Evolutionary conservation across 495 filamentous ascomycete species (phyloP).

Genomic region (Aspergillus nanangensis): DNA sequence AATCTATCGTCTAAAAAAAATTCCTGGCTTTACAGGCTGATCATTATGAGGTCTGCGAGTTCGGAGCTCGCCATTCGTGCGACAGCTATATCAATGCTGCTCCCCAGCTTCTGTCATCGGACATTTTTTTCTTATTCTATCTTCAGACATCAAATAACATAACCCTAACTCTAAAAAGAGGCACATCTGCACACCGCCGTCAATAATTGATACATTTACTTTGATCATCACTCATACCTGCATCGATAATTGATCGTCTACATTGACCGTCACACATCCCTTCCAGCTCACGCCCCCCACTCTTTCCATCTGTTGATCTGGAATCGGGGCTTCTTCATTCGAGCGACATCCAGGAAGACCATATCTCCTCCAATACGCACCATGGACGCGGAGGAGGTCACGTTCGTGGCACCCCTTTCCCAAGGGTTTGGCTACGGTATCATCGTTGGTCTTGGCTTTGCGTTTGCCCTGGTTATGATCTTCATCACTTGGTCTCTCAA

Average conservation of each 20-base stretch:
- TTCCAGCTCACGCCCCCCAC: too few species aligned
- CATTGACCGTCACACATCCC: too few species aligned
- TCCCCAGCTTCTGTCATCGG: background rate
- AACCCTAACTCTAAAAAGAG: too few species aligned
- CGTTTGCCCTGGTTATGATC: slow-evolving; percentile 79
- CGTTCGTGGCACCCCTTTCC: slow-evolving; percentile 53
- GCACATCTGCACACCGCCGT: too few species aligned
- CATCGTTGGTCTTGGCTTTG: slow-evolving; percentile 69
- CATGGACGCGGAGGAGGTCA: slow-evolving; percentile 13
- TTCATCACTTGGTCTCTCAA: slow-evolving; percentile 76
- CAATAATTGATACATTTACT: too few species aligned
- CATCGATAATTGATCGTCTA: too few species aligned
- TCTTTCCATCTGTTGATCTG: too few species aligned
- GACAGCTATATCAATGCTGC: background rate
- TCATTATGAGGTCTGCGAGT: slow-evolving; percentile 19
- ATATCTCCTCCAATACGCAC: too few species aligned
- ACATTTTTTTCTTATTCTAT: background rate
- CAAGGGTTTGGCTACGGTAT: slow-evolving; percentile 81
- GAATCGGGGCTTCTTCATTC: too few species aligned
- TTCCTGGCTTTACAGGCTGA: slow-evolving; percentile 5
- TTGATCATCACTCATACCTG: too few species aligned
- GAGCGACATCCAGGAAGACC: too few species aligned
- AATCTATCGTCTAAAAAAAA: background rate
- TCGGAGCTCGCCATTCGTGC: slow-evolving; percentile 17
- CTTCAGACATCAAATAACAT: background rate